Percentiles rank a stretch among this genome's conserved stretches.
phyloP scores from a whole-genome alignment of 306 rosid genomes.

The Mimosa pudica region DNA sequence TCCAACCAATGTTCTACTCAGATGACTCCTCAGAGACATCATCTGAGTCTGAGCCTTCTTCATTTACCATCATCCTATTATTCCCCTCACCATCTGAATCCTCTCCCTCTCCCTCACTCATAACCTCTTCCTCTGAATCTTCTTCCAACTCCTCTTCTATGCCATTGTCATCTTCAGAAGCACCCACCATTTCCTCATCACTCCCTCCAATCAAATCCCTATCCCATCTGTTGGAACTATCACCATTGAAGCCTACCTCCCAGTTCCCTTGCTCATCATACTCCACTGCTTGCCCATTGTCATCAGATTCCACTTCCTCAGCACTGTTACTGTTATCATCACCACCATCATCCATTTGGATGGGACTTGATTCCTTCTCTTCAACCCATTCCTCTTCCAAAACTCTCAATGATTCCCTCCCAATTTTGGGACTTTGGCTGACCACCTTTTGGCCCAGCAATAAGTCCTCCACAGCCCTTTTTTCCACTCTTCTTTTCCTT shows the following conservation, averaged over 20 bases:
- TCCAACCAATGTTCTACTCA: constrained; percentile 47
- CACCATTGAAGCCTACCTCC: constrained; percentile 71
- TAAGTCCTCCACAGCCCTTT: constrained; percentile 68
- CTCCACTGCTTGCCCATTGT: constrained; percentile 74
- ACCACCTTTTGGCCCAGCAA: constrained; percentile 44
- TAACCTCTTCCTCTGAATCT: constrained; percentile 68
- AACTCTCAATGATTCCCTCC: constrained; percentile 63
- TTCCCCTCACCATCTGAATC: constrained; percentile 63
- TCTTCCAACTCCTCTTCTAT: constrained; percentile 53
- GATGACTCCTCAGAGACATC: constrained; percentile 80
- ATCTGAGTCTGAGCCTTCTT: constrained; percentile 63
- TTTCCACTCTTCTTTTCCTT: constrained; percentile 75
- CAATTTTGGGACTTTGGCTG: constrained; percentile 49
- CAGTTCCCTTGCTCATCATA: constrained; percentile 81
- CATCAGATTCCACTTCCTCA: constrained; percentile 82
- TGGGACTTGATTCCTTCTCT: constrained; percentile 49
- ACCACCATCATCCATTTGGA: constrained; percentile 57
- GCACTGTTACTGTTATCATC: constrained; percentile 54
- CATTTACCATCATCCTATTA: constrained; percentile 50
- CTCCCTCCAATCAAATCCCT: constrained; percentile 58
- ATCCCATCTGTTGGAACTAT: constrained; percentile 62
- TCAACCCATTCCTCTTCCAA: constrained; percentile 79
- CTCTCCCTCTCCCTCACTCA: constrained; percentile 70
- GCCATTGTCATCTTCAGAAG: constrained; percentile 75
- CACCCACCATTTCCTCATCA: constrained; percentile 77